A percentile compares a stretch with the other conserved stretches of the same genome.
Conservation (phyloP, 441 rosid genomes). For the Omphalea diandra region DNA sequence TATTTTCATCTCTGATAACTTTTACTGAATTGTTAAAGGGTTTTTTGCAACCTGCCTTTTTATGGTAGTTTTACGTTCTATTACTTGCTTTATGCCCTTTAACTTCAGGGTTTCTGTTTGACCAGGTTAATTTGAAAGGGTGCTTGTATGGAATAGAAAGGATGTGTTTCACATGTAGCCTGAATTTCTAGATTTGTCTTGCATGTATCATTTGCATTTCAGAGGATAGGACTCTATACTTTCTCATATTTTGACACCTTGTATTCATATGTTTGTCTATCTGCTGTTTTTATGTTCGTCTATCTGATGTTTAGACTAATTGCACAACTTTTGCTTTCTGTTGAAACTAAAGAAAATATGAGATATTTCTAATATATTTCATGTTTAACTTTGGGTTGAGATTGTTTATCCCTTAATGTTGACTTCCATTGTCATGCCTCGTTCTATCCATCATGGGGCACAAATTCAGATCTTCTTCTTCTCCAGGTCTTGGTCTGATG, state of each 20-base stretch:
- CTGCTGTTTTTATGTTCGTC: no score
- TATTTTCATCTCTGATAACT: not conserved
- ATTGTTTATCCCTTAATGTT: not conserved
- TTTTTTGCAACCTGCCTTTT: not conserved
- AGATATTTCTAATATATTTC: not conserved
- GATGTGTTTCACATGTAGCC: not conserved
- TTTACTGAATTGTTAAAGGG: not conserved
- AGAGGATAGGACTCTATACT: not conserved
- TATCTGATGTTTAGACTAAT: not conserved
- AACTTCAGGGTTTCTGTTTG: not conserved
- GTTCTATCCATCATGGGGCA: not conserved
- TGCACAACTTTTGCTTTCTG: not conserved
- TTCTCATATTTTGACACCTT: not conserved
- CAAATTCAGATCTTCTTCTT: not conserved
- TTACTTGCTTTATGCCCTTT: not conserved
- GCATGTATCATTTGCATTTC: not conserved
- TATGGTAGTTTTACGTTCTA: not conserved
- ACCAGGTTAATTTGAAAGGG: not conserved
- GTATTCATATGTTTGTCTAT: no score
- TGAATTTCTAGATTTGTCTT: not conserved
- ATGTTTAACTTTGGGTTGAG: not conserved
- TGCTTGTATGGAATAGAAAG: not conserved
- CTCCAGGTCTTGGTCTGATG: not conserved
- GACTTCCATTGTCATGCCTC: no score
- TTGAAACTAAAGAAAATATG: not conserved